Evolutionary conservation across 148 eudicot genomes (phyloP).

Genomic region (Fagopyrum homotropicum): DNA sequence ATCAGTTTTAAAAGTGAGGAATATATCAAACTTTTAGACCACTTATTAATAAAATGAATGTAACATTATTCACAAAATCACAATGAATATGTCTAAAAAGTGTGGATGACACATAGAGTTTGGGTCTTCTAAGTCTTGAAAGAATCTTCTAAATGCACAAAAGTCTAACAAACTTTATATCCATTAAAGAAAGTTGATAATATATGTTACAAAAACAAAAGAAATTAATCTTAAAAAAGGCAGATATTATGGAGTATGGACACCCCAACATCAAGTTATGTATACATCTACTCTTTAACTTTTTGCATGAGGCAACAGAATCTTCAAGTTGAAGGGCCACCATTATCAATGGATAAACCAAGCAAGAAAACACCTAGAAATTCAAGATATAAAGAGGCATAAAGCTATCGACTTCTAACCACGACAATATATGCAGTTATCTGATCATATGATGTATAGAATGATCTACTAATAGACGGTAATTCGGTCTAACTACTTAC

Average conservation of each 20-base stretch:
- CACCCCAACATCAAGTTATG: not conserved
- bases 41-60: not conserved
- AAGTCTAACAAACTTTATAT: conserved; percentile 3
- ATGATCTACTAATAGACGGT: too few relatives aligned
- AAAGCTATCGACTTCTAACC: too few relatives aligned
- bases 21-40: not conserved
- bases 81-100: not conserved
- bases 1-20: not conserved
- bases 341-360: not conserved
- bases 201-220: not conserved
- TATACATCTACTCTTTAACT: not conserved
- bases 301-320: not conserved
- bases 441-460: too few relatives aligned
- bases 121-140: not conserved
- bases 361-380: not conserved
- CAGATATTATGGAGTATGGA: conserved; percentile 3
- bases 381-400: not conserved
- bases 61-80: not conserved
- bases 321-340: not conserved
- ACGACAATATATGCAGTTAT: too few relatives aligned
- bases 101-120: not conserved
- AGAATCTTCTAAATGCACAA: not conserved
- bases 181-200: not conserved
- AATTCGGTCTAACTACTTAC: too few relatives aligned
- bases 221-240: not conserved